A percentile compares a stretch with the other conserved stretches of the same genome.
Evolutionary conservation across 805 yeast species (phyloP).

Genomic region (Tetrapisispora iriomotensis): DNA sequence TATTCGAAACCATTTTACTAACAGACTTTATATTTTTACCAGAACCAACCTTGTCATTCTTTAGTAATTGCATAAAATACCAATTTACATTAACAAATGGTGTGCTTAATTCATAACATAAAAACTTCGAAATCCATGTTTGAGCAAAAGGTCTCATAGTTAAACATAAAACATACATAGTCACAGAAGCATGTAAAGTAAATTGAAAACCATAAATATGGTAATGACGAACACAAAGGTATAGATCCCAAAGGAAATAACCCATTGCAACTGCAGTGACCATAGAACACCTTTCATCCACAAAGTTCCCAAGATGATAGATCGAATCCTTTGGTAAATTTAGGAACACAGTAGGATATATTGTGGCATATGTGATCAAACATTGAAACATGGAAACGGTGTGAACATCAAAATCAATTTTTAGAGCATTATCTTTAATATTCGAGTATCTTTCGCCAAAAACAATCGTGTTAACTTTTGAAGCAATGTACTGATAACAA

Average conservation of each 20-base stretch:
- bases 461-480: constrained; percentile 37
- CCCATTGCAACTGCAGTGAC: constrained; percentile 68
- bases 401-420: constrained; percentile 80
- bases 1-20: not conserved
- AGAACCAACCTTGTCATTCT: constrained; percentile 31
- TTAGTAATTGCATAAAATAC: constrained; percentile 74
- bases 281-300: constrained; percentile 56
- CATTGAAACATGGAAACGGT: constrained; percentile 83
- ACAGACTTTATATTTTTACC: not conserved
- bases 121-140: constrained; percentile 73
- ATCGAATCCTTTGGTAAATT: constrained; percentile 42
- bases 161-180: constrained; percentile 59
- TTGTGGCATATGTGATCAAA: constrained; percentile 45
- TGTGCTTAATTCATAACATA: constrained; percentile 79
- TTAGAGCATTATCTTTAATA: constrained; percentile 35
- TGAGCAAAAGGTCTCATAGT: constrained; percentile 66
- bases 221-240: constrained; percentile 54
- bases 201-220: constrained; percentile 73
- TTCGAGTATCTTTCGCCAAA: constrained; percentile 48
- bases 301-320: constrained; percentile 47
- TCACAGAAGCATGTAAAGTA: constrained; percentile 73
- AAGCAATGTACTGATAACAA: constrained; percentile 42
- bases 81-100: constrained; percentile 94
- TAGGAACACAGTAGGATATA: constrained; percentile 56
- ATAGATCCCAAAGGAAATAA: constrained; percentile 85